phyloP scores from a whole-genome alignment of 495 filamentous ascomycete genomes.

The Paragyromitra xinjiangensis region DNA sequence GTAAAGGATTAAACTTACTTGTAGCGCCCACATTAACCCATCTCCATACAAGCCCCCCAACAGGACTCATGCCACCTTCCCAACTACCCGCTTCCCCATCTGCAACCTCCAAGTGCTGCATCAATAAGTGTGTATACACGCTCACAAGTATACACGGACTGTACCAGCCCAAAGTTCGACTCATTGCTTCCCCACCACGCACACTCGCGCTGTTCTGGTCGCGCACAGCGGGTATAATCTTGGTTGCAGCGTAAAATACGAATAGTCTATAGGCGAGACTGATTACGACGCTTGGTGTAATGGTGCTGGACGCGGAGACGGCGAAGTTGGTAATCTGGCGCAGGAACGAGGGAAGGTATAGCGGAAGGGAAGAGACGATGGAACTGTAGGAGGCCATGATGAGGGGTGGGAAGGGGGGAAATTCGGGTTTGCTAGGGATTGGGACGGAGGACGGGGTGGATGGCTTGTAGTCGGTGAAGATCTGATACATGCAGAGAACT shows the following conservation, averaged over 20 bases:
- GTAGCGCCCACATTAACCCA: slow-evolving; percentile 92
- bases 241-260: slow-evolving; percentile 93
- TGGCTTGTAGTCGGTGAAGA: slow-evolving; percentile 96
- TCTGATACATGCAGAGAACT: slow-evolving; percentile 96
- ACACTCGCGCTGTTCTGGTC: slow-evolving; percentile 84
- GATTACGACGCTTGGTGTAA: slow-evolving; percentile 93
- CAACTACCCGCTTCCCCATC: slow-evolving; percentile 67
- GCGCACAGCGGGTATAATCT: slow-evolving; percentile 91
- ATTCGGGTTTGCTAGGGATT: slow-evolving; percentile 72
- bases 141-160: slow-evolving; percentile 90
- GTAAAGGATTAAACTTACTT: slow-evolving; percentile 57
- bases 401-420: slow-evolving; percentile 92
- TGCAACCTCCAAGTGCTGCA: slow-evolving; percentile 87
- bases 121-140: slow-evolving; percentile 93
- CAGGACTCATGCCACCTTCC: slow-evolving; percentile 83
- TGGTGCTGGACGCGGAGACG: slow-evolving; percentile 85
- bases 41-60: slow-evolving; percentile 84
- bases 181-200: slow-evolving; percentile 84
- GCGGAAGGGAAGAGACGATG: slow-evolving; percentile 80
- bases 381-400: slow-evolving; percentile 99
- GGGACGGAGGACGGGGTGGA: slow-evolving; percentile 64
- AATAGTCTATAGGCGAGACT: slow-evolving; percentile 90
- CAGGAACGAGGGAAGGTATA: slow-evolving; percentile 77
- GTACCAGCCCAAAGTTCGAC: slow-evolving; percentile 85
- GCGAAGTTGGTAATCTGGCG: slow-evolving; percentile 87